Percentiles rank a stretch among this genome's conserved stretches.
Conservation (phyloP, 148 eudicot species). For the Oxyria digyna region DNA sequence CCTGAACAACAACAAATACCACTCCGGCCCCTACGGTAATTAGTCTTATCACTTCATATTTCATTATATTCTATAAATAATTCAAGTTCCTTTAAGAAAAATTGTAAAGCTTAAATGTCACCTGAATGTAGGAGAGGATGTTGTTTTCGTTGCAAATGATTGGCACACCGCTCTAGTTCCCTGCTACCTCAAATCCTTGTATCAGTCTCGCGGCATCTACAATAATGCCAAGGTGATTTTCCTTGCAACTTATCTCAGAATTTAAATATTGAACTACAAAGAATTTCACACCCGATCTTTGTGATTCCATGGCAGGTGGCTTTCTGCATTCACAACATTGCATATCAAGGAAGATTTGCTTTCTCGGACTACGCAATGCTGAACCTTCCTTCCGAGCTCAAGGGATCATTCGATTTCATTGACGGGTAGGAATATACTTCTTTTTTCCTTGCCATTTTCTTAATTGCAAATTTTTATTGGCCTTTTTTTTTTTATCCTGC, state of each 20-base stretch:
- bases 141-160: constrained; percentile 83
- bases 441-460: background rate
- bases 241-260: background rate
- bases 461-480: no score
- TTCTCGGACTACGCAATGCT: constrained; percentile 67
- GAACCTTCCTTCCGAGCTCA: constrained; percentile 57
- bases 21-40: constrained; percentile 90
- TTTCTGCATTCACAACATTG: constrained; percentile 94
- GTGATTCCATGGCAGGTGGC: constrained; percentile 44
- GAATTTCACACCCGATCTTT: background rate
- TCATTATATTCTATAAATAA: background rate
- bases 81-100: background rate
- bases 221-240: constrained; percentile 51
- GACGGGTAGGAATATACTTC: constrained; percentile 54
- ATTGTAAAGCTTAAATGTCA: background rate
- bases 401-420: constrained; percentile 69
- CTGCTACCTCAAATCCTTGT: constrained; percentile 74
- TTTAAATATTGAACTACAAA: background rate
- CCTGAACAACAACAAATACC: constrained; percentile 46
- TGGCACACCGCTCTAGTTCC: constrained; percentile 95
- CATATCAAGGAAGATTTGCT: constrained; percentile 88
- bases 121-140: constrained; percentile 65
- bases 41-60: background rate
- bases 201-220: constrained; percentile 60
- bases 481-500: constrained; percentile 15